phyloP scores from a whole-genome alignment of 768 basidiomycete species.

The Russula olivacea region DNA sequence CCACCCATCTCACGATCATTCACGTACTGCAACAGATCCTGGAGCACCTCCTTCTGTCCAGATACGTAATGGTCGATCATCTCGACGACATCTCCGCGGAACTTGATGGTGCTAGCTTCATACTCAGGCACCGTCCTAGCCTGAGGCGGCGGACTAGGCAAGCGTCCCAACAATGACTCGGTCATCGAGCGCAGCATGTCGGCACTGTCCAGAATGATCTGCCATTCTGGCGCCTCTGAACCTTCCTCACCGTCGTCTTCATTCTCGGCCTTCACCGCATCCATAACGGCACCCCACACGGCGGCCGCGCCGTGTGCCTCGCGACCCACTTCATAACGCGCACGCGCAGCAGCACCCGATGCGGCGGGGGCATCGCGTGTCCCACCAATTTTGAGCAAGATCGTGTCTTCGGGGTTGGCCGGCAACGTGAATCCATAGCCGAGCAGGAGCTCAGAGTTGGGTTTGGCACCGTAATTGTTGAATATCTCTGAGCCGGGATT shows the following conservation, averaged over 20 bases:
- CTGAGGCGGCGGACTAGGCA: slow-evolving; percentile 35
- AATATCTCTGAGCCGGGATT: slow-evolving; percentile 52
- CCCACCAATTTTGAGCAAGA: slow-evolving; percentile 71
- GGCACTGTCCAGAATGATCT: slow-evolving; percentile 65
- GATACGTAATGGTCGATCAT: slow-evolving; percentile 69
- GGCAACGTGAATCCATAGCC: slow-evolving; percentile 86
- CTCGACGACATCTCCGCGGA: slow-evolving; percentile 50
- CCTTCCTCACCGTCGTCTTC: slow-evolving; percentile 18
- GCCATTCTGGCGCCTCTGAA: slow-evolving; percentile 30
- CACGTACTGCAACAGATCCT: slow-evolving; percentile 47
- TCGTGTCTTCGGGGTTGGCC: slow-evolving; percentile 80
- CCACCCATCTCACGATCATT: slow-evolving; percentile 42
- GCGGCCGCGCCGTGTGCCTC: slow-evolving; percentile 47
- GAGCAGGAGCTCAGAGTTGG: slow-evolving; percentile 83
- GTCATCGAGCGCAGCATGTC: slow-evolving; percentile 65
- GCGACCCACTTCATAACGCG: slow-evolving; percentile 58
- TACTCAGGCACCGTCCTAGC: neutral
- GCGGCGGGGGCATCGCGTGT: slow-evolving; percentile 10
- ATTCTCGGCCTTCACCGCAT: slow-evolving; percentile 30
- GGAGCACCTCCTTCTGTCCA: slow-evolving; percentile 27
- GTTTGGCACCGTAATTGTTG: slow-evolving; percentile 91
- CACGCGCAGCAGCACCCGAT: slow-evolving; percentile 34
- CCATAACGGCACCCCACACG: slow-evolving; percentile 52
- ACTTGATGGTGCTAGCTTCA: neutral
- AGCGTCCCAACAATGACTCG: slow-evolving; percentile 40